Evolutionary conservation across 768 basidiomycete genomes (phyloP), one percentile per base, ranked within the genome.

Genomic region (Phlebiopsis gigantea): DNA sequence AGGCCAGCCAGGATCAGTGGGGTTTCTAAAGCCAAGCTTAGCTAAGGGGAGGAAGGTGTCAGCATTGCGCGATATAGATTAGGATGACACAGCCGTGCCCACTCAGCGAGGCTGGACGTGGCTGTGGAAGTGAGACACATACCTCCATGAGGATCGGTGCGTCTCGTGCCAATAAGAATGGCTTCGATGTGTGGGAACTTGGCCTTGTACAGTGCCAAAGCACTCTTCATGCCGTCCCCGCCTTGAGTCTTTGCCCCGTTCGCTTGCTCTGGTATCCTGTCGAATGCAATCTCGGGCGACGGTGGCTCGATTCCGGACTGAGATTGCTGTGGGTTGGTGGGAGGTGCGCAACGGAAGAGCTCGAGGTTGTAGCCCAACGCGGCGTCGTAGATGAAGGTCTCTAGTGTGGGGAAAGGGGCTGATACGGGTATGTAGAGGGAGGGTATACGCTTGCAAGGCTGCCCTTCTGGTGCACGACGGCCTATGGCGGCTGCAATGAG

Each of bases 81-180:
- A 21, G 17, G 34, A 39, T 9, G 46, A 24, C 12, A 45, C 26
- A 29, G 8, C 17, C 2, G 34, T 17, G 34, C 34, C 17, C 34
- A 17, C 12, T 39, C 34, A 39, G 34, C 34, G 43, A 28, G 14
- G 28, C 21, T 26, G 17, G 14, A 26, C 26, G 54, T 28, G 22
- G 19, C 15, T 41, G 21, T 21, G 34, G 30, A 31, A 48, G 8
- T 17, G 17, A 26, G 2, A 56, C n/a, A 74, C 85, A 67, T 63
- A 94, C 96, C 89, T 68, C 96, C 94, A 70, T 98, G 93, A 7
- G 97, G 97, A 73, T 99, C 97, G 8, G 82, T 79, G 61, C 90
- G 74, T 57, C 97, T 76, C 4, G 93, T 98, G 4, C 97, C 97
- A 44, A 99, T 83, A 17, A 99, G 69, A 21, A 98, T 89, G 2